A percentile compares a stretch with the other conserved stretches of the same genome.
These are phyloP conservation scores for Fusarium pseudonygamai DNA, from an alignment of 2,329 filamentous ascomycete species.

Conservation along the genomic window DNA sequence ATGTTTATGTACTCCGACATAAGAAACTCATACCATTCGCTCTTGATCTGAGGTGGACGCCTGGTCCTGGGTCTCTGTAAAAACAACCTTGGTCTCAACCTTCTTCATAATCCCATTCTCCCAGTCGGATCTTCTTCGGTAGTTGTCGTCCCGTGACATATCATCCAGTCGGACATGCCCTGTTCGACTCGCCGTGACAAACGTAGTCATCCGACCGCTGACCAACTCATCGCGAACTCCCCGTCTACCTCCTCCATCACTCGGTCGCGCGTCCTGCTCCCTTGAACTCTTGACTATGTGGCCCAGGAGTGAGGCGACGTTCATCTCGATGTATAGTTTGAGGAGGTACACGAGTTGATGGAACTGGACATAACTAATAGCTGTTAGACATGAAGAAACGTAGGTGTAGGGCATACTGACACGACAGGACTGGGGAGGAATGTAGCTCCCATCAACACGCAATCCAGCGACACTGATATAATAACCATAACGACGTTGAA, in stretches of 20 bases:
- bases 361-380: slow-evolving; percentile 24
- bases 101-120: slow-evolving; percentile 21
- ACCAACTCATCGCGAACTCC: slow-evolving; percentile 2
- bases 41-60: background rate
- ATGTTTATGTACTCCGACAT: background rate
- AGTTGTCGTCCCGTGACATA: background rate
- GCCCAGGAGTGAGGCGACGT: slow-evolving; percentile 7
- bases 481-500: slow-evolving; percentile 27
- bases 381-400: background rate
- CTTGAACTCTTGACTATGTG: slow-evolving; percentile 28
- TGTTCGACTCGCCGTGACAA: slow-evolving; percentile 19
- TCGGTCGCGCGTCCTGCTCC: background rate
- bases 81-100: slow-evolving; percentile 24
- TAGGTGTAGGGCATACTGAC: background rate
- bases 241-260: background rate
- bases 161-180: slow-evolving; percentile 25
- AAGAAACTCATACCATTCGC: background rate
- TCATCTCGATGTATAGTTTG: slow-evolving; percentile 34
- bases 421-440: slow-evolving; percentile 29
- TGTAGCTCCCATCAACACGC: slow-evolving; percentile 27
- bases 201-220: slow-evolving; percentile 15
- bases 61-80: background rate
- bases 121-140: background rate
- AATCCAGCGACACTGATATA: slow-evolving; percentile 23
- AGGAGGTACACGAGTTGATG: slow-evolving; percentile 30